Base-by-base conservation (phyloP, 495 filamentous ascomycete species). In the Xylaria curta region DNA sequence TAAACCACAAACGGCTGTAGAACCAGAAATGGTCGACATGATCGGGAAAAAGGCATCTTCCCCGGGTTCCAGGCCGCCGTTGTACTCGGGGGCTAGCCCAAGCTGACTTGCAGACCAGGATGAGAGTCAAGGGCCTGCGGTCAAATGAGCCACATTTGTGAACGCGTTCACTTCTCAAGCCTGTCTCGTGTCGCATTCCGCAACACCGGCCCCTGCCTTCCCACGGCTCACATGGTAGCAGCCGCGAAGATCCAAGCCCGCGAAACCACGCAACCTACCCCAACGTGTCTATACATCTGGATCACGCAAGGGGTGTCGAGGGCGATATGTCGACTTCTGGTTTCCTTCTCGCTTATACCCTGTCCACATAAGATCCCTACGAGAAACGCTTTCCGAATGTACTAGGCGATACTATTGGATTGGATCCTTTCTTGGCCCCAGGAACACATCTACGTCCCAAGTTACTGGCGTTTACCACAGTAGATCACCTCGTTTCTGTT, bases 181-280 rank as follows among this genome's bases (percentile, higher is more conserved):
- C 65, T 68, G 66, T 56, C 51, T 47, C 66, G 33, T 47, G 66
- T 60, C 36, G 66, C 53, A 58, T 69, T 69, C 54, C 42, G 67
- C 42, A 36, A 61, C 54, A 10, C 67, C 67, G 42, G 56, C 67
- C 54, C 54, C 54, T 69, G 28, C 56, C 2, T 54, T 40, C 33
- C 65, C 26, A 67, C 49, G 49, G 65, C 49, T 67, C 65, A 58
- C 51, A 33, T 46, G 38, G 66, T 44, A 59, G 40, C 54, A 49
- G 38, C 66, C 38, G 38, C 38, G 15, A 46, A 40, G 36, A 68
- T 54, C 53, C n/a, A 59, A 46, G 53, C 21, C 38, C 24, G 17
- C 31, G 8, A 42, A 58, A 46, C 66, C 24, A 56, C 49, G 49
- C 49, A 67, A 56, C 33, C 6, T 19, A 13, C 28, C 46, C 58